These are phyloP conservation scores for Nakazawaea wyomingensis DNA, from an alignment of 805 yeast genomes.

Conservation along the genomic window DNA sequence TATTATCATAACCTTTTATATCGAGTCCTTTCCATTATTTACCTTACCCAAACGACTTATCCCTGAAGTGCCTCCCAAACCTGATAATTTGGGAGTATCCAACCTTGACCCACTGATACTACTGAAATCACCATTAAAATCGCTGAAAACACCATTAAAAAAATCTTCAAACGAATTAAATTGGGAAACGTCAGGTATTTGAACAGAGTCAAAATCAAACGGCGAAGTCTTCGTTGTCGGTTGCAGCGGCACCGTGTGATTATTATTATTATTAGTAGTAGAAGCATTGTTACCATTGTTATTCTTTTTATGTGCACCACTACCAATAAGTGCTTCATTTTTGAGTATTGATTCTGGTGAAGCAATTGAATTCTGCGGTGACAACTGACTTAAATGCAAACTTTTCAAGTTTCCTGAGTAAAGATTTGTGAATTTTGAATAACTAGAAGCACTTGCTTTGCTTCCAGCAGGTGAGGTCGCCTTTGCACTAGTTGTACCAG, in stretches of 20 bases:
- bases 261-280: no score
- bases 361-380: constrained; percentile 3
- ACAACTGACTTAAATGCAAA: constrained; percentile 3
- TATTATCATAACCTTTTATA: not conserved
- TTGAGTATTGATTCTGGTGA: not conserved
- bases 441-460: constrained; percentile 3
- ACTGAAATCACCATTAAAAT: constrained; percentile 13
- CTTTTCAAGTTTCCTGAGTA: constrained; percentile 10
- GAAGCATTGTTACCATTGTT: no score
- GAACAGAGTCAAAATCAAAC: constrained; percentile 14
- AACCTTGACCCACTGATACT: constrained; percentile 3
- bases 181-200: constrained; percentile 41
- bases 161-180: constrained; percentile 53
- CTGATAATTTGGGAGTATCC: constrained; percentile 11
- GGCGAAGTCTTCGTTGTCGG: constrained; percentile 5
- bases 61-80: constrained; percentile 1
- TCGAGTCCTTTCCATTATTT: constrained; percentile 6
- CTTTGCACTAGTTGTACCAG: not conserved
- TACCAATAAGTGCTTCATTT: constrained; percentile 1
- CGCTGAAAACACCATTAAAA: constrained; percentile 40
- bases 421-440: constrained; percentile 5
- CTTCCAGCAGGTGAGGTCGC: constrained; percentile 8
- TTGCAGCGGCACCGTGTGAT: not conserved
- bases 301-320: no score
- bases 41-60: not conserved